Evolutionary conservation across 192 early-diverging fungal species (phyloP).

Genomic region (Globomyces pollinis-pini): DNA sequence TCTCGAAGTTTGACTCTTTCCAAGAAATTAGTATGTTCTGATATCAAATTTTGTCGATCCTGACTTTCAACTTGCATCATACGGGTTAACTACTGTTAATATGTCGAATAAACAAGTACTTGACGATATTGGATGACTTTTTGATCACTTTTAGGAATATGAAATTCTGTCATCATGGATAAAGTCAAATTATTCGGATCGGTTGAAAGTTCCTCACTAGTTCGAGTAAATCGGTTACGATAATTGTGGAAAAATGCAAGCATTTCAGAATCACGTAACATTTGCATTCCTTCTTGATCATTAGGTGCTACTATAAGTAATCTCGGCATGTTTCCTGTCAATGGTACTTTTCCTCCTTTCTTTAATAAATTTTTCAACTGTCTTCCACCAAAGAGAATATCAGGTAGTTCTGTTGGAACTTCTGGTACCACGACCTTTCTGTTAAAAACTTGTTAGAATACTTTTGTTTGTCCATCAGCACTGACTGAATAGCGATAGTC

Average conservation of each 20-base stretch:
- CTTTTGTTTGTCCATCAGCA: background rate
- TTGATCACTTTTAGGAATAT: background rate
- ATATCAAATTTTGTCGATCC: background rate
- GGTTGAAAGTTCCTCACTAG: background rate
- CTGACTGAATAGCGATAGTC: background rate
- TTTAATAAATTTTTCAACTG: background rate
- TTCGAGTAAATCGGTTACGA: background rate
- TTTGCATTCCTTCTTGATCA: background rate
- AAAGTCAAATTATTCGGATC: background rate
- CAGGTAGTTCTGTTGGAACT: background rate
- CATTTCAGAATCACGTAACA: slow-evolving; percentile 4
- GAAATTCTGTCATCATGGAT: background rate
- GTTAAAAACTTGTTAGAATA: background rate
- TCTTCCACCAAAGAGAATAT: background rate
- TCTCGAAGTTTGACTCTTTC: background rate
- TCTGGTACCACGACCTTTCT: background rate
- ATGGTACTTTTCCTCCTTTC: background rate
- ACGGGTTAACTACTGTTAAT: background rate
- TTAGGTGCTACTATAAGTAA: background rate
- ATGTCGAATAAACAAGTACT: background rate
- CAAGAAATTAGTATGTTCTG: background rate
- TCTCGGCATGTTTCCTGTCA: background rate
- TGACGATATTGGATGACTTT: slow-evolving; percentile 4
- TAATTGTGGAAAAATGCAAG: background rate
- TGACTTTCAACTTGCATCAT: background rate